Conservation (phyloP, 306 rosid genomes). For the Mucuna pruriens region DNA sequence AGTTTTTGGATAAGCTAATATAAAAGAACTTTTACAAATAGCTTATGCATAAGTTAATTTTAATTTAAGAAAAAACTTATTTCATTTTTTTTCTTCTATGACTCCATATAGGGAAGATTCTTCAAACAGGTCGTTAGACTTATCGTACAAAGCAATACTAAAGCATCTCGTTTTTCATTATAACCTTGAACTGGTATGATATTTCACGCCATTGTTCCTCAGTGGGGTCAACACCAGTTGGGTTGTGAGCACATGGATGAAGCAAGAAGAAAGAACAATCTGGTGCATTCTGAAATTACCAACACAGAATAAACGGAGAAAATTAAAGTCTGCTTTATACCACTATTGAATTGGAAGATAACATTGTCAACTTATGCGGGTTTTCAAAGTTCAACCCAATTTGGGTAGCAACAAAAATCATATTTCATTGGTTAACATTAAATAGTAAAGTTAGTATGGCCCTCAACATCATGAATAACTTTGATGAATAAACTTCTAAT, state of each 20-base stretch:
- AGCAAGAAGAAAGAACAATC: conserved; percentile 80
- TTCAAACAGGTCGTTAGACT: background rate
- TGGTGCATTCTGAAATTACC: conserved; percentile 72
- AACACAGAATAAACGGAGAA: background rate
- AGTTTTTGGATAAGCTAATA: too few species aligned
- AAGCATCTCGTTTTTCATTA: conserved; percentile 20
- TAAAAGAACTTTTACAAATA: too few species aligned
- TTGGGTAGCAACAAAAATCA: background rate
- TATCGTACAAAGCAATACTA: background rate
- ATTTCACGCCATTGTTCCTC: conserved; percentile 91
- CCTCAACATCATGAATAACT: background rate
- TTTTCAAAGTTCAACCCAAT: background rate
- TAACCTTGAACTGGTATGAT: conserved; percentile 73
- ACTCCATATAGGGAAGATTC: too few species aligned
- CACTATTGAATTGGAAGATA: background rate
- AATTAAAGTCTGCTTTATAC: background rate
- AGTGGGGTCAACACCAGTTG: conserved; percentile 83
- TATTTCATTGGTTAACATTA: background rate
- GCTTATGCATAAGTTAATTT: too few species aligned
- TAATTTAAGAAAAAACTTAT: too few species aligned
- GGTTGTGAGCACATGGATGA: conserved; percentile 92
- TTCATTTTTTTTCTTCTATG: too few species aligned
- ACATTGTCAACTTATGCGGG: background rate
- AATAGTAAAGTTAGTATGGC: background rate
- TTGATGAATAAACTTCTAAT: background rate